These are phyloP conservation scores for Colletotrichum godetiae DNA, from an alignment of 2,329 filamentous ascomycete genomes.

Conservation along the genomic window DNA sequence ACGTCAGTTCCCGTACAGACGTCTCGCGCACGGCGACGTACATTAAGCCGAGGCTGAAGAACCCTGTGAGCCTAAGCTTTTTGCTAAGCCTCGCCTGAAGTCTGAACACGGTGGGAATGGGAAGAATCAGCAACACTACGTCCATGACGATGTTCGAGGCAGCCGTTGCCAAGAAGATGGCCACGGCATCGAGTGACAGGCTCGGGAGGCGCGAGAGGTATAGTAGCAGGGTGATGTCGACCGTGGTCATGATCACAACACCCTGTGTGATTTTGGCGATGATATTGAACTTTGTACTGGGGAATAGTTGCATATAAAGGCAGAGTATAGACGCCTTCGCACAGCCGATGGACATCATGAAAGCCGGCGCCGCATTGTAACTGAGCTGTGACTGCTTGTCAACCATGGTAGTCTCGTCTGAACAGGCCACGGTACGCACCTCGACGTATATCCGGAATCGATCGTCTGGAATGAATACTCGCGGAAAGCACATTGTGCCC, in stretches of 20 bases:
- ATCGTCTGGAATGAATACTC: background rate
- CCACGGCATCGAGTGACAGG: background rate
- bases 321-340: background rate
- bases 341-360: background rate
- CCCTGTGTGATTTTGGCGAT: background rate
- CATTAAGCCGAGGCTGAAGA: background rate
- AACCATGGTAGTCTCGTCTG: background rate
- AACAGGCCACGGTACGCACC: background rate
- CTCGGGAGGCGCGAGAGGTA: background rate
- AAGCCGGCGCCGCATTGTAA: background rate
- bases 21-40: background rate
- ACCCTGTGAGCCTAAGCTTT: background rate
- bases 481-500: background rate
- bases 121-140: background rate
- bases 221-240: background rate
- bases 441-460: background rate
- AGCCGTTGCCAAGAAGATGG: background rate
- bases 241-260: background rate
- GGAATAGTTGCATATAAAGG: background rate
- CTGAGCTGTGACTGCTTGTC: background rate
- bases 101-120: background rate
- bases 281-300: background rate
- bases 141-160: background rate
- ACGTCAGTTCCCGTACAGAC: background rate
- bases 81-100: background rate